Evolutionary conservation across 2,329 filamentous ascomycete species (phyloP).

Genomic region (Fusarium transvaalense): DNA sequence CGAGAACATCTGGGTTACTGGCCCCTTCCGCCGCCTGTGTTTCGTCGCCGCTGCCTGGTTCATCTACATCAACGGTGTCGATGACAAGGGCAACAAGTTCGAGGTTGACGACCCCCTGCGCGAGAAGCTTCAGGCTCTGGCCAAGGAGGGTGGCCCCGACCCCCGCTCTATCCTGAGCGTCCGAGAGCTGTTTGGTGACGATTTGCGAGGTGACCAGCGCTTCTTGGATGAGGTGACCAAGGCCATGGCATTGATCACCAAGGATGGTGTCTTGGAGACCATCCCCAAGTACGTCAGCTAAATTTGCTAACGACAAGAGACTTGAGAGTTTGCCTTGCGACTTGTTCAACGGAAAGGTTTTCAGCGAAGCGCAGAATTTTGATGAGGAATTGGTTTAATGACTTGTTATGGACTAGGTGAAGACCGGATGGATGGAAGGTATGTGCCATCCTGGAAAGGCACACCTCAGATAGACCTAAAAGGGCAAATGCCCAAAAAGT

Average conservation of each 20-base stretch:
- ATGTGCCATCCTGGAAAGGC: constrained; percentile 2
- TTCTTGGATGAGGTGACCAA: constrained; percentile 61
- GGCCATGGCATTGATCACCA: constrained; percentile 61
- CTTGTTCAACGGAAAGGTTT: constrained; percentile 9
- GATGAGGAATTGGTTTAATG: constrained; percentile 28
- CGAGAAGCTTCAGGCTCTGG: constrained; percentile 61
- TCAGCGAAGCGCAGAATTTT: constrained; percentile 27
- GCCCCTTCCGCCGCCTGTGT: constrained; percentile 61
- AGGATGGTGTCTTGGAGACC: constrained; percentile 63
- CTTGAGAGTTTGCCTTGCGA: not conserved
- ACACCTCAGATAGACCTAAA: constrained; percentile 29
- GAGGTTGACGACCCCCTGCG: constrained; percentile 63
- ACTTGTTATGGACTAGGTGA: constrained; percentile 15
- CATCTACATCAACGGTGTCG: constrained; percentile 63
- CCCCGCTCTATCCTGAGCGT: constrained; percentile 60
- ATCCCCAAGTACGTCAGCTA: constrained; percentile 61
- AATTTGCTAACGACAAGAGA: not conserved
- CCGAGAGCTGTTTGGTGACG: constrained; percentile 63
- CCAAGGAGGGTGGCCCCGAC: constrained; percentile 57
- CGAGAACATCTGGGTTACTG: constrained; percentile 60
- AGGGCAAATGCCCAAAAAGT: constrained; percentile 31
- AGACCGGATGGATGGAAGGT: not conserved
- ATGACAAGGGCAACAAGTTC: constrained; percentile 60
- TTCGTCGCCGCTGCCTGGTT: constrained; percentile 65
- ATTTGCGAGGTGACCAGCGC: constrained; percentile 61